Percentiles rank a stretch among this genome's conserved stretches.
Evolutionary conservation across 2,329 filamentous ascomycete species (phyloP).

Genomic region (Aspergillus puulaauensis): DNA sequence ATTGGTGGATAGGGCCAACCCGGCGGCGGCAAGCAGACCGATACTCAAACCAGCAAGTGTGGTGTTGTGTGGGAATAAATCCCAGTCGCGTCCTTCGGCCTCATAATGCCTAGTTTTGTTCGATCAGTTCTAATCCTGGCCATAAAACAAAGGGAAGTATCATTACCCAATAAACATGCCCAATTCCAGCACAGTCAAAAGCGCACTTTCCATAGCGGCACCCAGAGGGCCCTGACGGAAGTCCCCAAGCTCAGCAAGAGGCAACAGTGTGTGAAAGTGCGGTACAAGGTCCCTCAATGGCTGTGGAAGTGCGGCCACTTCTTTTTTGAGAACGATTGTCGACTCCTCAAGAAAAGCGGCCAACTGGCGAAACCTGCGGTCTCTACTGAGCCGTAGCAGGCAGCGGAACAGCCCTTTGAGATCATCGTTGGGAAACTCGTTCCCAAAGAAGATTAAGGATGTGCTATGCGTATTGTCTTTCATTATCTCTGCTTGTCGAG

Average conservation of each 20-base stretch:
- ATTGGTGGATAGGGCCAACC: conserved; percentile 41
- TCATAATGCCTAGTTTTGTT: conserved; percentile 27
- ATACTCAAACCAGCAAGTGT: conserved; percentile 45
- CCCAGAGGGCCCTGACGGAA: conserved; percentile 44
- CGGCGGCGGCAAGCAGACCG: conserved; percentile 46
- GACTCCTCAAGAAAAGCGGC: conserved; percentile 44
- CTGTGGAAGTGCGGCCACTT: conserved; percentile 30
- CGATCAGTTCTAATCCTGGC: neutral
- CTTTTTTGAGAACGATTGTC: conserved; percentile 41
- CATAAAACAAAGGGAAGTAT: neutral
- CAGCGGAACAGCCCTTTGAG: conserved; percentile 41
- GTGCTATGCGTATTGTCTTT: conserved; percentile 30
- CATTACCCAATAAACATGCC: conserved; percentile 47
- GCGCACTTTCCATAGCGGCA: conserved; percentile 47
- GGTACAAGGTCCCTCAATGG: conserved; percentile 18
- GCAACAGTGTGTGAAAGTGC: conserved; percentile 18
- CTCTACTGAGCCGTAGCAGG: conserved; percentile 44
- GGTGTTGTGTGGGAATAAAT: conserved; percentile 23
- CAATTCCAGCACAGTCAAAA: conserved; percentile 44
- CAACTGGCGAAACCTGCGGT: conserved; percentile 34
- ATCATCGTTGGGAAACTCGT: conserved; percentile 51
- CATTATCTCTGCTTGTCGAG: neutral
- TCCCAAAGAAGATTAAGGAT: conserved; percentile 43
- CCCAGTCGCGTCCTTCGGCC: conserved; percentile 22
- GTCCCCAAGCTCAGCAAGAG: conserved; percentile 11